phyloP scores from a whole-genome alignment of 495 filamentous ascomycete genomes.

The Aspergillus mulundensis region DNA sequence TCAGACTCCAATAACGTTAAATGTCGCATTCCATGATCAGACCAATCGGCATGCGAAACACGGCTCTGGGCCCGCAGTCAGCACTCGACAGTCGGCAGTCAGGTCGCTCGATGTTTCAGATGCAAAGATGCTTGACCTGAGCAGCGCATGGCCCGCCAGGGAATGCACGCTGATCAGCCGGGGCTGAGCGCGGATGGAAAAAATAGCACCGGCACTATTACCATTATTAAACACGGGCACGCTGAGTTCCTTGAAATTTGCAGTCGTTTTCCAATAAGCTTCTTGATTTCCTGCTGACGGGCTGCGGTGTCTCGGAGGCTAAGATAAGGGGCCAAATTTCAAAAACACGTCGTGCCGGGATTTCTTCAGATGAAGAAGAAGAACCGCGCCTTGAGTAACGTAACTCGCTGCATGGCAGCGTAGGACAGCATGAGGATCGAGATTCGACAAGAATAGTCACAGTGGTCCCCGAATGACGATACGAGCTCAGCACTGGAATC shows the following conservation, averaged over 20 bases:
- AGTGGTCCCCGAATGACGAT: slow-evolving; percentile 1
- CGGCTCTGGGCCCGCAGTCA: not conserved
- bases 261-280: not conserved
- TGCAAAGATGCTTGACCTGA: slow-evolving; percentile 6
- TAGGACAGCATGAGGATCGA: not conserved
- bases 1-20: not conserved
- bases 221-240: slow-evolving; percentile 5
- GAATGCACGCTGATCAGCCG: not conserved
- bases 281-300: slow-evolving; percentile 10
- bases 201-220: slow-evolving; percentile 7
- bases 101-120: slow-evolving; percentile 10
- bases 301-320: slow-evolving; percentile 4
- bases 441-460: not conserved
- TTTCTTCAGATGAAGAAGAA: not conserved
- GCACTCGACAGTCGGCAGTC: not conserved
- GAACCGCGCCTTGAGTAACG: not conserved
- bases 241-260: not conserved
- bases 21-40: not conserved
- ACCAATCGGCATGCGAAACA: slow-evolving; percentile 11
- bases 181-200: slow-evolving; percentile 11
- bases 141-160: not conserved
- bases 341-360: not conserved
- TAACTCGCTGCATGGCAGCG: not conserved
- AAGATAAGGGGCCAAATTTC: slow-evolving; percentile 5
- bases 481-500: slow-evolving; percentile 7